Conservation (phyloP, 192 early-diverging fungal genomes). For the Backusella tarrabulga region DNA sequence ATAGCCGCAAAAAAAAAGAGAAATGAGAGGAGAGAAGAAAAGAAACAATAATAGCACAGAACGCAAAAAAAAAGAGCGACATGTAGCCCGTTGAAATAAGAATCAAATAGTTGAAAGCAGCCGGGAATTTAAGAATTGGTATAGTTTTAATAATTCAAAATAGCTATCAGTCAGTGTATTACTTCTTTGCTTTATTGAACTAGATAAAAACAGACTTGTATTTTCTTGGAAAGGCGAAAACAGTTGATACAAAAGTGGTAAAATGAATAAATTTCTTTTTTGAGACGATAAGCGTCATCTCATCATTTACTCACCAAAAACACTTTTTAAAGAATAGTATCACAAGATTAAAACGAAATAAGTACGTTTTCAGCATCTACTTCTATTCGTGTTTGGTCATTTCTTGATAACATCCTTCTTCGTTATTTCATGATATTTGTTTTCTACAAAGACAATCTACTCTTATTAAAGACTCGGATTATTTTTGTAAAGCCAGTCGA, state of each 20-base stretch:
- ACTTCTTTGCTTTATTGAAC: neutral
- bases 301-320: neutral
- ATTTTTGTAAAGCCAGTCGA: neutral
- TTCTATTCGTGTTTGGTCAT: neutral
- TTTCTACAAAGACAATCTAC: neutral
- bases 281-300: neutral
- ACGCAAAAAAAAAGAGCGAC: neutral
- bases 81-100: neutral
- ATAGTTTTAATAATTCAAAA: neutral
- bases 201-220: neutral
- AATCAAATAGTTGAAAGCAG: conserved; percentile 1
- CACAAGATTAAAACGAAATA: neutral
- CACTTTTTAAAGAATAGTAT: neutral
- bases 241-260: neutral
- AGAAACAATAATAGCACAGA: neutral
- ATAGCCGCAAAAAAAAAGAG: neutral
- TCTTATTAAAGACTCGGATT: neutral
- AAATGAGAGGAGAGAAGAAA: neutral
- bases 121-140: neutral
- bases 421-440: neutral
- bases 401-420: neutral
- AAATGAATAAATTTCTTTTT: neutral
- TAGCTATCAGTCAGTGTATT: neutral
- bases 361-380: neutral
- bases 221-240: neutral